phyloP scores from a whole-genome alignment of 352 stramenopile species.

The Thalassiosira delicatula region DNA sequence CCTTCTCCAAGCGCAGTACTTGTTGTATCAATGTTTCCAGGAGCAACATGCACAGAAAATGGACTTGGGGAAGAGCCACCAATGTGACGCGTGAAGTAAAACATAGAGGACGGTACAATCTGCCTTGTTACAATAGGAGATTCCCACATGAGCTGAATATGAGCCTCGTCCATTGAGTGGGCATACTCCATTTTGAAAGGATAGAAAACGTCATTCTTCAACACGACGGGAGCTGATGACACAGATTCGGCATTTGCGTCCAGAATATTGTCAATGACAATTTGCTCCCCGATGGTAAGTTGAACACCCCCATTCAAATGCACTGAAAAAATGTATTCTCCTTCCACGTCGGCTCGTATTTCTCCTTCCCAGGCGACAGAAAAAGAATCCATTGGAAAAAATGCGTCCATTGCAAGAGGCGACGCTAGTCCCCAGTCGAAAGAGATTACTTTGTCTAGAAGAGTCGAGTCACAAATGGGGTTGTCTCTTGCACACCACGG shows the following conservation, averaged over 20 bases:
- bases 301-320: constrained; percentile 86
- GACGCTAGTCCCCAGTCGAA: constrained; percentile 88
- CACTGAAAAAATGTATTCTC: constrained; percentile 87
- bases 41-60: constrained; percentile 84
- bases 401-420: constrained; percentile 61
- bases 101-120: constrained; percentile 65
- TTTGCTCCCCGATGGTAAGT: constrained; percentile 84
- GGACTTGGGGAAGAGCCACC: constrained; percentile 45
- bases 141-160: constrained; percentile 87
- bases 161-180: constrained; percentile 86
- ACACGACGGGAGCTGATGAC: constrained; percentile 27
- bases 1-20: constrained; percentile 64
- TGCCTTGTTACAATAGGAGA: constrained; percentile 26
- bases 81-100: constrained; percentile 80
- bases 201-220: constrained; percentile 83
- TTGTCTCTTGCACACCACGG: constrained; percentile 74
- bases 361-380: constrained; percentile 81
- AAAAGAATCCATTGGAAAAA: constrained; percentile 86
- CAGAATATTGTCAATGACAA: constrained; percentile 81
- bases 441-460: constrained; percentile 85
- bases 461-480: constrained; percentile 81
- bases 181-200: constrained; percentile 87
- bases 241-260: constrained; percentile 45
- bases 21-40: constrained; percentile 82
- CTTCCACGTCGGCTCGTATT: constrained; percentile 70